These are phyloP conservation scores for Fusarium nurragi DNA, from an alignment of 2,329 filamentous ascomycete genomes.

Conservation along the genomic window DNA sequence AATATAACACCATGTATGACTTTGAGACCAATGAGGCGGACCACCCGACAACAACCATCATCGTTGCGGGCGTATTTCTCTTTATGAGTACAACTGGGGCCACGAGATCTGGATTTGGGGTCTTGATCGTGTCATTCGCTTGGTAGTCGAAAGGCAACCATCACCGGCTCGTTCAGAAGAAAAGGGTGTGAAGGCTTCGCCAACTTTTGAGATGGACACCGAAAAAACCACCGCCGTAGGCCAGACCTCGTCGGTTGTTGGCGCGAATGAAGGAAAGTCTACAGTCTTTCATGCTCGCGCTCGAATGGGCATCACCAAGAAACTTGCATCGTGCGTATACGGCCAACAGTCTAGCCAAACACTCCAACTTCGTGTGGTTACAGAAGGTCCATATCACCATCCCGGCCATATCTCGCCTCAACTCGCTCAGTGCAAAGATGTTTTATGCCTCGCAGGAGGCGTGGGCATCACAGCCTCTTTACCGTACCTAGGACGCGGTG, in stretches of 20 bases:
- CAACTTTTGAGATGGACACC: background rate
- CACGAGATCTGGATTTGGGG: constrained; percentile 52
- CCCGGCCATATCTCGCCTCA: constrained; percentile 27
- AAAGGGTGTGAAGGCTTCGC: constrained; percentile 17
- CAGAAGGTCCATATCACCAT: constrained; percentile 45
- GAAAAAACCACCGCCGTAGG: background rate
- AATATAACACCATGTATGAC: constrained; percentile 63
- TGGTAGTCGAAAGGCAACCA: constrained; percentile 38
- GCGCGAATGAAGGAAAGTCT: background rate
- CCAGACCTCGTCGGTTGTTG: background rate
- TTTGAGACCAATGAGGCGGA: constrained; percentile 58
- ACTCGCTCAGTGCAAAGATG: constrained; percentile 38
- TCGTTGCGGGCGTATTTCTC: constrained; percentile 45
- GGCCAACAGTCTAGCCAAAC: background rate
- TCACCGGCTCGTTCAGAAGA: background rate
- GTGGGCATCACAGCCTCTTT: constrained; percentile 48
- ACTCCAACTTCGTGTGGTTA: constrained; percentile 36
- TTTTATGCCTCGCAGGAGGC: constrained; percentile 48
- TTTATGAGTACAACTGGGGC: constrained; percentile 50
- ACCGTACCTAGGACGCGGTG: constrained; percentile 36
- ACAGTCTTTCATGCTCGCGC: constrained; percentile 32
- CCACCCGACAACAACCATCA: constrained; percentile 24
- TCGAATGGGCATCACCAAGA: constrained; percentile 39
- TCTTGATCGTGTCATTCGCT: constrained; percentile 47
- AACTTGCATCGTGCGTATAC: constrained; percentile 19